These are phyloP conservation scores for Rhizophora mangle DNA, from an alignment of 345 rosid species.

Conservation along the genomic window DNA sequence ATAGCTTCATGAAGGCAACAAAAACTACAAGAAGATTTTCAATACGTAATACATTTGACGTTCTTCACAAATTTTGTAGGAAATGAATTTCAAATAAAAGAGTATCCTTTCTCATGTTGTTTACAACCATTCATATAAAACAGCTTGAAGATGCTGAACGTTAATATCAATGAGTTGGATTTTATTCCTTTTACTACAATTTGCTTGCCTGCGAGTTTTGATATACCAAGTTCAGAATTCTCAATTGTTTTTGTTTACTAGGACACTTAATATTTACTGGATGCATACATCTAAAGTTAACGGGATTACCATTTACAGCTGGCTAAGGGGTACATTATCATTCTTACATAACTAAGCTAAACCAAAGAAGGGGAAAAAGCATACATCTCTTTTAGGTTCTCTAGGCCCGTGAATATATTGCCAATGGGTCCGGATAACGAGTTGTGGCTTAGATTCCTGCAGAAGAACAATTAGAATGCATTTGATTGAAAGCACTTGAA, in stretches of 20 bases:
- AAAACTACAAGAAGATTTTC: background rate
- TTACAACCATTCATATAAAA: background rate
- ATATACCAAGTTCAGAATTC: conserved; percentile 9
- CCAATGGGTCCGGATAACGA: conserved; percentile 75
- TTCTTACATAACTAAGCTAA: background rate
- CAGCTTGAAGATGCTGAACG: background rate
- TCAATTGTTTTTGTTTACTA: background rate
- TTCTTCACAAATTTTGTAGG: background rate
- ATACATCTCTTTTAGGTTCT: conserved; percentile 70
- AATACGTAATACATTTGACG: background rate
- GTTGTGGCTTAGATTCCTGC: conserved; percentile 90
- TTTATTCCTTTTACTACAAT: background rate
- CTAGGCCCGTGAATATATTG: conserved; percentile 67
- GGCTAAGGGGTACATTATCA: background rate
- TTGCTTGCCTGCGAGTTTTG: background rate
- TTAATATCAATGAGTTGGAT: background rate
- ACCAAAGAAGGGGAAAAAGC: conserved; percentile 17
- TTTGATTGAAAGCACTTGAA: conserved; percentile 4
- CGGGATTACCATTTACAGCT: background rate
- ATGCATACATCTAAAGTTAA: background rate
- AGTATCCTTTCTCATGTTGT: no score
- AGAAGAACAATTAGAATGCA: conserved; percentile 9
- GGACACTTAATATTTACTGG: background rate
- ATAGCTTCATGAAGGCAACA: background rate
- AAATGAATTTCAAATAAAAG: background rate